Base-by-base conservation (phyloP, 768 basidiomycete genomes). In the Lactarius quietus region DNA sequence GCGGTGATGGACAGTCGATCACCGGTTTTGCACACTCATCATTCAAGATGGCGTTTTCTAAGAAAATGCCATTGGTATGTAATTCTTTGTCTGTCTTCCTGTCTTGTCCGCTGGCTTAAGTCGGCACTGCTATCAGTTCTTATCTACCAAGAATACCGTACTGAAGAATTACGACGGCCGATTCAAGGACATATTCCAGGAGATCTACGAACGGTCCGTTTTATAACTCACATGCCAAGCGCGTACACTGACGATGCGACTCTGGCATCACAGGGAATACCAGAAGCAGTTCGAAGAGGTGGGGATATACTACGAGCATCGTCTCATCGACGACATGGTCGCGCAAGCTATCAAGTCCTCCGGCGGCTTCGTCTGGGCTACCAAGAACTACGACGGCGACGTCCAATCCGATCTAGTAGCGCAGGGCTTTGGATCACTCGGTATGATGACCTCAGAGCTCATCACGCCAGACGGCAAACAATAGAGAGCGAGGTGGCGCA, bases 171-270 rank as follows among this genome's bases (percentile, higher is more conserved):
- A 99, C 76, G 97, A 98, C 73, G 97, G 97, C 52, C 86, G 95
- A 35, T 99, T 98, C 86, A 99, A 99, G 82, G 97, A 99, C 72
- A 95, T 96, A 74, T 97, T 99, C 88, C 88, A 98, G 76, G 94
- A 97, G 72, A 88, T 98, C 72, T 99, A 93, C 75, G 92, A 96
- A 7, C 72, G 80, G 81, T 85, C 63, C 60, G 82, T 78, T 51
- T 41, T 15, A n/a, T n/a, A 53, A 28, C 35, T 45, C 38, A 29
- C 39, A 20, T n/a, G 7, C 36, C 6, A 9, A 26, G 48, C n/a
- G n/a, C n/a, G 10, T 15, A 20, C 8, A 20, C 64, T 38, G 15
- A 39, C n/a, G n/a, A n/a, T n/a, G n/a, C n/a, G 14, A 33, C 9
- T 20, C n/a, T n/a, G n/a, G 38, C 28, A 61, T 52, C 15, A 36